A percentile compares a stretch with the other conserved stretches of the same genome.
These are phyloP conservation scores for Papiliotrema laurentii DNA, from an alignment of 1,284 basidiomycete species.

Conservation along the genomic window DNA sequence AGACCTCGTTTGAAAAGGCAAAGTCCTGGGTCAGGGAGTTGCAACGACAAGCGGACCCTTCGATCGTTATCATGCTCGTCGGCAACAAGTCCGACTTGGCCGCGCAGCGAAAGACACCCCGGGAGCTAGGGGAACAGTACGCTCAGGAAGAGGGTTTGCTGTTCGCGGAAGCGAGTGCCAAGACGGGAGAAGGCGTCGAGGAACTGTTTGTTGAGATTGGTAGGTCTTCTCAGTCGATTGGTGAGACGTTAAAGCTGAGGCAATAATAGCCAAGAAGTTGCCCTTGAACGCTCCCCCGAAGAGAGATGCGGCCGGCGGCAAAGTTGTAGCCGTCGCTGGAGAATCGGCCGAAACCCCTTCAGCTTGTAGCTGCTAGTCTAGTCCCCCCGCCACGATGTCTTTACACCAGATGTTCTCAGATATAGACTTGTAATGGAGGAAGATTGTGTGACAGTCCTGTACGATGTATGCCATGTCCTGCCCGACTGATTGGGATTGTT, in stretches of 20 bases:
- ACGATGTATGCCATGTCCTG: too few relatives aligned
- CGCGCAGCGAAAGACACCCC: slow-evolving; percentile 63
- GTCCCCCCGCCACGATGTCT: too few relatives aligned
- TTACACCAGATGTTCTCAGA: background rate
- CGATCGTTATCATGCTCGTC: slow-evolving; percentile 90
- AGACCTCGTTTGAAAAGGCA: slow-evolving; percentile 82
- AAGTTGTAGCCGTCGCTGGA: slow-evolving; percentile 37
- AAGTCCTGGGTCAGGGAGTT: slow-evolving; percentile 95
- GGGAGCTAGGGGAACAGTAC: slow-evolving; percentile 85
- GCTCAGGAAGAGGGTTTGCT: slow-evolving; percentile 91
- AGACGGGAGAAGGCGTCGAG: slow-evolving; percentile 82
- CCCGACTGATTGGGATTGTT: too few relatives aligned
- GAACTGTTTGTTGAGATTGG: slow-evolving; percentile 80
- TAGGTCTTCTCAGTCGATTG: slow-evolving; percentile 21
- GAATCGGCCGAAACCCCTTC: slow-evolving; percentile 17
- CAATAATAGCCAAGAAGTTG: slow-evolving; percentile 38
- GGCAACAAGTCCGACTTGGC: slow-evolving; percentile 91
- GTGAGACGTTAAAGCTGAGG: too few relatives aligned
- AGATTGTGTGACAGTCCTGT: too few relatives aligned
- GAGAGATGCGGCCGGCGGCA: slow-evolving; percentile 13
- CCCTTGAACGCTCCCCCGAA: slow-evolving; percentile 33
- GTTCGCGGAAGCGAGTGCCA: slow-evolving; percentile 95
- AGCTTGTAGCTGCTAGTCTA: slow-evolving; percentile 29
- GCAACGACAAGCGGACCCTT: slow-evolving; percentile 94
- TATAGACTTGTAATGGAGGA: background rate